Evolutionary conservation across 2,329 filamentous ascomycete species (phyloP).

Genomic region (Magnaporthiopsis poae): DNA sequence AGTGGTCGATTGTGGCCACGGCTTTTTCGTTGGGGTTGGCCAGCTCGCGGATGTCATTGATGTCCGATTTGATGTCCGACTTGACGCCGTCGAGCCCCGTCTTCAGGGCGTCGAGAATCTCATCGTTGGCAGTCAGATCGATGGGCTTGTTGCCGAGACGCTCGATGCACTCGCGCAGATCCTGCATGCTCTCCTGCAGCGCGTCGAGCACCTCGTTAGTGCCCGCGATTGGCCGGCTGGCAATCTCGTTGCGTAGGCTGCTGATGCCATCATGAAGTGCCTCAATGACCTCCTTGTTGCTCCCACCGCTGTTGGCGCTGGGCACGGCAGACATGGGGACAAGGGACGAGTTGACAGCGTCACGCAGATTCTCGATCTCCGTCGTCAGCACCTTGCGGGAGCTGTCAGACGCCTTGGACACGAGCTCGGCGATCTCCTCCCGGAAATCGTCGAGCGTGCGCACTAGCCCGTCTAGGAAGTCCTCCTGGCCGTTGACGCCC

Average conservation of each 20-base stretch:
- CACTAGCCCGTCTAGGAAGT: conserved; percentile 62
- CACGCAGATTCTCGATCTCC: conserved; percentile 73
- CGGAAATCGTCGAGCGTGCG: conserved; percentile 57
- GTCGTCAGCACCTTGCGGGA: conserved; percentile 64
- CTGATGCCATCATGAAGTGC: conserved; percentile 64
- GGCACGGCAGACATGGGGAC: conserved; percentile 31
- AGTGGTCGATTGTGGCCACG: conserved; percentile 41
- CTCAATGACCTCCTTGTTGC: conserved; percentile 57
- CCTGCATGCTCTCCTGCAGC: conserved; percentile 75
- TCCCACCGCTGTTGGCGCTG: conserved; percentile 27
- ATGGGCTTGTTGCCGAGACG: conserved; percentile 65
- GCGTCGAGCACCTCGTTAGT: conserved; percentile 84
- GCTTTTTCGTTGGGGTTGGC: conserved; percentile 33
- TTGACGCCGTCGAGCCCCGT: conserved; percentile 68
- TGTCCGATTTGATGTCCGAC: conserved; percentile 49
- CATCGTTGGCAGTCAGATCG: conserved; percentile 75
- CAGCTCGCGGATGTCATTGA: conserved; percentile 57
- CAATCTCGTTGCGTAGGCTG: conserved; percentile 63
- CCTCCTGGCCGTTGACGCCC: conserved; percentile 62
- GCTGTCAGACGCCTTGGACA: conserved; percentile 36
- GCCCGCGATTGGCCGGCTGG: conserved; percentile 54
- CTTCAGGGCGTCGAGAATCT: conserved; percentile 80
- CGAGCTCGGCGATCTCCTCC: conserved; percentile 56
- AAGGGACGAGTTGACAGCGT: conserved; percentile 62
- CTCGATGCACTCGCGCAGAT: conserved; percentile 68